Evolutionary conservation across 768 basidiomycete species (phyloP).

Genomic region (Auricularia sp.): DNA sequence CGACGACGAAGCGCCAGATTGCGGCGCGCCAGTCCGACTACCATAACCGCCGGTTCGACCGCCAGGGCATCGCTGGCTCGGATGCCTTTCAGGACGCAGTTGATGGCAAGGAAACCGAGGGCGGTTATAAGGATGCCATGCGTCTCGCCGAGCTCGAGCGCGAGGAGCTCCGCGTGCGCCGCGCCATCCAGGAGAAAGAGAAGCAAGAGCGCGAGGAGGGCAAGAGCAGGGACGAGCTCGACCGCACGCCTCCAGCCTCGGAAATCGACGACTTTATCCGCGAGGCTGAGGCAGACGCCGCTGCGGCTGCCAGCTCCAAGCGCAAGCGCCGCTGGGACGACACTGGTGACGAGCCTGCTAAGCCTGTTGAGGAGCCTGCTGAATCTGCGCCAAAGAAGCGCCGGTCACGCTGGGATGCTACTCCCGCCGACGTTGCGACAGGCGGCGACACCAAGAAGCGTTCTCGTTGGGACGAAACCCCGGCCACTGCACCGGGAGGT

Average conservation of each 20-base stretch:
- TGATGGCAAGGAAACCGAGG: constrained; percentile 63
- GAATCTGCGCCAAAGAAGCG: constrained; percentile 82
- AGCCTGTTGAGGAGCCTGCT: constrained; percentile 68
- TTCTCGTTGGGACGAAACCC: constrained; percentile 96
- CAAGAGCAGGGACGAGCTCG: constrained; percentile 62
- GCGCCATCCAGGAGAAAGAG: constrained; percentile 84
- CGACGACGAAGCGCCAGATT: constrained; percentile 86
- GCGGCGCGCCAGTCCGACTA: constrained; percentile 91
- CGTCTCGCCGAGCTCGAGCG: constrained; percentile 80
- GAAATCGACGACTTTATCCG: constrained; percentile 65
- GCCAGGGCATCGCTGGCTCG: constrained; percentile 69
- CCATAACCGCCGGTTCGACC: constrained; percentile 81
- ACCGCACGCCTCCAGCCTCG: constrained; percentile 81
- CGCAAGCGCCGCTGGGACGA: constrained; percentile 81
- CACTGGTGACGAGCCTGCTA: constrained; percentile 27
- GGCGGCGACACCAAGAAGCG: constrained; percentile 54
- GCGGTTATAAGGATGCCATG: constrained; percentile 96
- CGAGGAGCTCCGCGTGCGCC: constrained; percentile 77
- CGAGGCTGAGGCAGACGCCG: constrained; percentile 28
- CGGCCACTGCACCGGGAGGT: constrained; percentile 43
- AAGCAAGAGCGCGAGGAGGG: constrained; percentile 59
- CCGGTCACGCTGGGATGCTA: constrained; percentile 92
- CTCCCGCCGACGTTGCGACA: constrained; percentile 56
- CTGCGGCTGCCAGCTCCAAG: constrained; percentile 40
- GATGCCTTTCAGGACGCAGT: constrained; percentile 63